A percentile compares a stretch with the other conserved stretches of the same genome.
Conservation (phyloP, 495 filamentous ascomycete species). For the Cairneyella variabilis region DNA sequence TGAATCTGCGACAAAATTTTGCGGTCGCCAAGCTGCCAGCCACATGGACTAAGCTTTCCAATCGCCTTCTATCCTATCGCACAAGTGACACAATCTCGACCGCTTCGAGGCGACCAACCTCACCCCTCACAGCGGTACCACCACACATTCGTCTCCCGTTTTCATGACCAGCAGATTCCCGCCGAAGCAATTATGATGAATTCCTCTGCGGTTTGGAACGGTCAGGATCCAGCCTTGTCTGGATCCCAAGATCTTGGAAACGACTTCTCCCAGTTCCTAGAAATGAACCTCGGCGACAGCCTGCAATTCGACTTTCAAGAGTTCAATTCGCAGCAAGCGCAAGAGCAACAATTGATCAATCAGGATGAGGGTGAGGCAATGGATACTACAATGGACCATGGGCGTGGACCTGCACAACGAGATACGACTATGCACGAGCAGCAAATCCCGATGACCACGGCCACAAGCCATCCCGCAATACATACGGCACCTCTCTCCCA, state of each 20-base stretch:
- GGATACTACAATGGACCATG: slow-evolving; percentile 48
- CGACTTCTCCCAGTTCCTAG: slow-evolving; percentile 54
- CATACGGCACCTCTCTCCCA: slow-evolving; percentile 29
- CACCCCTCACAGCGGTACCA: slow-evolving; percentile 8
- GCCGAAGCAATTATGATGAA: slow-evolving; percentile 19
- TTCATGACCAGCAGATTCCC: too few relatives aligned
- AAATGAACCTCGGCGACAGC: slow-evolving; percentile 43
- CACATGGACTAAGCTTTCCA: slow-evolving; percentile 13
- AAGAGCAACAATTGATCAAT: slow-evolving; percentile 21
- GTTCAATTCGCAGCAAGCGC: slow-evolving; percentile 25
- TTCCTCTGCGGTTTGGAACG: slow-evolving; percentile 41
- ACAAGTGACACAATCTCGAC: neutral
- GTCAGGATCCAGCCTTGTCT: slow-evolving; percentile 41
- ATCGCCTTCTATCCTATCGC: slow-evolving; percentile 3
- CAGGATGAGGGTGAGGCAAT: slow-evolving; percentile 33
- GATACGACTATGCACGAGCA: slow-evolving; percentile 42
- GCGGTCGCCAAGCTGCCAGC: too few relatives aligned
- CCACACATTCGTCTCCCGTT: neutral
- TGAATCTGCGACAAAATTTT: too few relatives aligned
- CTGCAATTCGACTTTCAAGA: slow-evolving; percentile 49
- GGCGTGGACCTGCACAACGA: slow-evolving; percentile 29
- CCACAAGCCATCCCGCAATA: slow-evolving; percentile 36
- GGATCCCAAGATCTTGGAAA: slow-evolving; percentile 40
- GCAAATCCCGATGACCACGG: slow-evolving; percentile 43
- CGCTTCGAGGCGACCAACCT: neutral